Base-by-base conservation (phyloP, 176 grass and related monocot genomes). In the Hyparrhenia diplandra region DNA sequence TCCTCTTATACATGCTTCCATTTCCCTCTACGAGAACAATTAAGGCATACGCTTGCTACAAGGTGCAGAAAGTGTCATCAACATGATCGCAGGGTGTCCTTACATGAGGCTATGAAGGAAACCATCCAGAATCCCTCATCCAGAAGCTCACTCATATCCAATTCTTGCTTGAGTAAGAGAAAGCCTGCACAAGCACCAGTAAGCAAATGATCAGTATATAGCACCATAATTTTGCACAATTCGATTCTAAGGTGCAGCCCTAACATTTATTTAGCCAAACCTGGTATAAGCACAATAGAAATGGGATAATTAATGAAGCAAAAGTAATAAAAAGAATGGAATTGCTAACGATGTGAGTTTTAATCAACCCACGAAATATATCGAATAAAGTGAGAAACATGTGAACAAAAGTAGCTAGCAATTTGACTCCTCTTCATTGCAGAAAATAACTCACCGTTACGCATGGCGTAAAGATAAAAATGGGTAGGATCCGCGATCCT, bases 91-190 rank as follows among this genome's bases (percentile, higher is more conserved):
- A 7, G 64, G 24, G 69, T 64, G 58, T 85, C 80, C 88, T 67
- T 84, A 99, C 96, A 87, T 99, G 92, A 82, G 93, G 90, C 88
- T 95, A n/a, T n/a, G 96, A 86, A 99, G 96, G 69, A 99, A 99
- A 85, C 96, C 96, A 74, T 99, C n/a, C 96, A 88, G 96, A 99
- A 90, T 99, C n/a, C 96, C 77, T 99, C 96, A 83, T 99, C 96
- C n/a, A n/a, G n/a, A 9, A 99, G 92, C 84, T 99, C 96, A 75
- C 96, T 99, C 96, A 99, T 99, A 87, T 99, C n/a, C 96, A 71
- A 99, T 99, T 78, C 96, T 93, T 86, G 96, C 96, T 87, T 99
- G 96, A 43, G 96, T 99, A 85, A 99, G 92, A 82, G 96, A 99
- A 85, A 99, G n/a, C 96, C 96, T 99, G 87, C 52, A 75, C 64